Conservation (phyloP, 208 protist genomes). For the Balamuthia mandrillaris region DNA sequence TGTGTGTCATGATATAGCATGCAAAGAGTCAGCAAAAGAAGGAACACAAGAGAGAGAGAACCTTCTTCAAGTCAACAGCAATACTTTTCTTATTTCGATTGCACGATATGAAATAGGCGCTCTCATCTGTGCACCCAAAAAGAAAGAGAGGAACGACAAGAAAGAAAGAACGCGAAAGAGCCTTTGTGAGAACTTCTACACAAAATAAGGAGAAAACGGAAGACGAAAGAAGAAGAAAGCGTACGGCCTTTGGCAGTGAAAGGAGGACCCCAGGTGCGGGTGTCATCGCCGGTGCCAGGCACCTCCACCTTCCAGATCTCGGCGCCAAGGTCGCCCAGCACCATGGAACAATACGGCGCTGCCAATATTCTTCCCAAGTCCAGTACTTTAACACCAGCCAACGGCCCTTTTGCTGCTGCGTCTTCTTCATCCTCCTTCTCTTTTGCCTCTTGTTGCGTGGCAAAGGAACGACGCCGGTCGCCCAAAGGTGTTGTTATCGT, state of each 20-base stretch:
- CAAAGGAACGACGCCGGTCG: too few species aligned
- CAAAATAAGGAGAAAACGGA: not conserved
- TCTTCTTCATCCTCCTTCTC: too few species aligned
- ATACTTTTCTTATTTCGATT: conserved; percentile 51
- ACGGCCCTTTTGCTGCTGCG: too few species aligned
- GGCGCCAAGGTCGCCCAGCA: conserved; percentile 50
- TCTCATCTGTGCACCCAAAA: not conserved
- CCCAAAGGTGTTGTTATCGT: too few species aligned
- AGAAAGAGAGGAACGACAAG: not conserved
- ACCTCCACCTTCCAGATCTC: conserved; percentile 55
- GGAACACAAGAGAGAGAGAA: too few species aligned
- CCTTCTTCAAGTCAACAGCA: conserved; percentile 47
- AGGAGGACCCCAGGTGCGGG: conserved; percentile 47
- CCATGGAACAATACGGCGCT: too few species aligned
- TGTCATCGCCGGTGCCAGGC: conserved; percentile 45
- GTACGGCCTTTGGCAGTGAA: conserved; percentile 41
- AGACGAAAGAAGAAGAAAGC: not conserved
- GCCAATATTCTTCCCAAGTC: too few species aligned
- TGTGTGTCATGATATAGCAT: too few species aligned
- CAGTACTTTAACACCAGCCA: too few species aligned
- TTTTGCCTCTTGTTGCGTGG: too few species aligned
- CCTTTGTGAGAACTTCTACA: too few species aligned
- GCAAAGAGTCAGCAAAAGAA: too few species aligned
- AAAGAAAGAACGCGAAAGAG: not conserved
- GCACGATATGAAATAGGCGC: conserved; percentile 45